A percentile compares a stretch with the other conserved stretches of the same genome.
These are phyloP conservation scores for Hordeum marinum DNA, from an alignment of 176 grass and related monocot species.

Conservation along the genomic window DNA sequence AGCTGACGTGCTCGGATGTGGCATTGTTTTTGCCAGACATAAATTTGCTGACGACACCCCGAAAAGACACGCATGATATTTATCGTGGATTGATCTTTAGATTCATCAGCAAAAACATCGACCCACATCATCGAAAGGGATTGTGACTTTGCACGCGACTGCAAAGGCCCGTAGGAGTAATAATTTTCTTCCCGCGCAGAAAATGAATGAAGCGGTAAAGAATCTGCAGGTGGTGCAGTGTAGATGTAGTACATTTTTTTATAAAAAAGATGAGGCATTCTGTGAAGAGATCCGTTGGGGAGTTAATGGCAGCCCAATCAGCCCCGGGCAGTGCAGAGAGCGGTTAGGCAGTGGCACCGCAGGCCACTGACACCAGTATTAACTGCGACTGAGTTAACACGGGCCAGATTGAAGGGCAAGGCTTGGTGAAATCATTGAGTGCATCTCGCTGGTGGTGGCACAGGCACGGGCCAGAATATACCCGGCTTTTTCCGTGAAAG, in stretches of 20 bases:
- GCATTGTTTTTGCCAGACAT: neutral
- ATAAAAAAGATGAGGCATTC: no score
- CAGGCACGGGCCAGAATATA: conserved; percentile 16
- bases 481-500: conserved; percentile 8
- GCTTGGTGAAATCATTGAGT: neutral
- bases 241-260: no score
- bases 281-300: neutral
- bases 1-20: neutral
- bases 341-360: neutral
- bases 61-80: neutral
- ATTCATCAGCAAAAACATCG: neutral
- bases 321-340: neutral
- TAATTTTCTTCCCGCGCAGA: no score
- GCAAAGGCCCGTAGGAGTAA: no score
- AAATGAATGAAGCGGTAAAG: no score
- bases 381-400: neutral
- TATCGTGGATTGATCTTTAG: neutral
- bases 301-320: neutral
- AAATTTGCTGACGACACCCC: neutral
- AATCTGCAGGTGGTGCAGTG: no score
- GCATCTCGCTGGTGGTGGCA: neutral
- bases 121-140: no score
- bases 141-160: no score
- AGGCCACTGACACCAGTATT: neutral
- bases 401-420: neutral